Conservation (phyloP, 2,329 filamentous ascomycete species). For the Exophiala xenobiotica region DNA sequence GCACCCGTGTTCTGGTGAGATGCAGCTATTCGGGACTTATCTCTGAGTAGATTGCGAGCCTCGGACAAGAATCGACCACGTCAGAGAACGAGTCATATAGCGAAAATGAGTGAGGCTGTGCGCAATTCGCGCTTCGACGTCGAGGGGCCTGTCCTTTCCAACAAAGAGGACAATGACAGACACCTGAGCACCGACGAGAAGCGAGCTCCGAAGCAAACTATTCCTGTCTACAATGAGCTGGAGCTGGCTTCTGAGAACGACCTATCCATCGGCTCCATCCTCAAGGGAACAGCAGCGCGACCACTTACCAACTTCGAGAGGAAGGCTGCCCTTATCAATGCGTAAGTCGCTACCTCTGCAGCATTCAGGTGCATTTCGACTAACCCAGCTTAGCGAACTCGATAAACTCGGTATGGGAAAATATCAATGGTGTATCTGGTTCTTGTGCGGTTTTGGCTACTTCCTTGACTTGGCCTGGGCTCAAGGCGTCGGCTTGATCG, state of each 20-base stretch:
- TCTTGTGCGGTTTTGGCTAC: constrained; percentile 49
- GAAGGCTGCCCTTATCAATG: constrained; percentile 21
- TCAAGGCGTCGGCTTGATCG: constrained; percentile 18
- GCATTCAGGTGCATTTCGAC: not conserved
- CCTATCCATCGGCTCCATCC: constrained; percentile 10
- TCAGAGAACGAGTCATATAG: not conserved
- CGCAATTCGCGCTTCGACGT: not conserved
- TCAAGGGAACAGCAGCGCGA: constrained; percentile 13
- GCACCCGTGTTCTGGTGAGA: too few relatives aligned
- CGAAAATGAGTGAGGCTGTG: not conserved
- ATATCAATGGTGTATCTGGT: constrained; percentile 64
- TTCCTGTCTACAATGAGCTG: constrained; percentile 11
- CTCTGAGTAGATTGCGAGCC: too few relatives aligned
- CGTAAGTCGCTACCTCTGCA: not conserved
- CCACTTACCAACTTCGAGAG: constrained; percentile 14
- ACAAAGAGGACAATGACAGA: not conserved
- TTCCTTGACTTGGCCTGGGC: constrained; percentile 61
- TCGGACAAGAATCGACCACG: too few relatives aligned
- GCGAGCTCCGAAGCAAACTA: not conserved
- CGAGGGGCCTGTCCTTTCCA: not conserved
- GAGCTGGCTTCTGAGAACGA: constrained; percentile 10
- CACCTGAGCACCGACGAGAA: not conserved
- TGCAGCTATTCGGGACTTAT: too few relatives aligned
- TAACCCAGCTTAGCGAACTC: not conserved
- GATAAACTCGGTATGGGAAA: constrained; percentile 61